Evolutionary conservation across 768 basidiomycete genomes (phyloP).

Genomic region (Russula compacta): DNA sequence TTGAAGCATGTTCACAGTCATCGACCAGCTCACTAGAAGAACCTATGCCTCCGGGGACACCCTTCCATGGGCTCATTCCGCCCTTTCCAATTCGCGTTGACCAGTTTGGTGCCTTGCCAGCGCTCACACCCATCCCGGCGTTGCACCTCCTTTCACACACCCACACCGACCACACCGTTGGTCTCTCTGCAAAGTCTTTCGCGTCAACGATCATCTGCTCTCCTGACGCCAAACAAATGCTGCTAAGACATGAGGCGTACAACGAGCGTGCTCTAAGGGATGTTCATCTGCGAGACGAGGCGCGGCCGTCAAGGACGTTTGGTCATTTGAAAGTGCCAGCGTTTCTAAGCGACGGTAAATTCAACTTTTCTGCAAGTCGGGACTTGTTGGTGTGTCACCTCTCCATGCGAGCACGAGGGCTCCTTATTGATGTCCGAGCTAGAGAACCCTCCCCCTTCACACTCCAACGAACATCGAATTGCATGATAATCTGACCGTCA

Average conservation of each 20-base stretch:
- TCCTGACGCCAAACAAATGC: conserved; percentile 75
- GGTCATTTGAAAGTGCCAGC: conserved; percentile 58
- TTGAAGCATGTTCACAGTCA: too few species aligned
- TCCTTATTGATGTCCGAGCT: neutral
- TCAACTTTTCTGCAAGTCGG: conserved; percentile 43
- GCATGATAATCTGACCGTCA: conserved; percentile 47
- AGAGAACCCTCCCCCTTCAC: conserved; percentile 55
- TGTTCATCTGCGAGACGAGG: conserved; percentile 39
- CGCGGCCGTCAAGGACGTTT: conserved; percentile 43
- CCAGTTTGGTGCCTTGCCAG: conserved; percentile 47
- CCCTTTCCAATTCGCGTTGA: conserved; percentile 85
- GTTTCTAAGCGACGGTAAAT: conserved; percentile 33
- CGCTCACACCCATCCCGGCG: conserved; percentile 31
- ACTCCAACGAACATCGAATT: conserved; percentile 56
- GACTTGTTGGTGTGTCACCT: conserved; percentile 53
- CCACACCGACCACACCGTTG: conserved; percentile 79
- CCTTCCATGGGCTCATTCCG: conserved; percentile 63
- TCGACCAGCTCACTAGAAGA: too few species aligned
- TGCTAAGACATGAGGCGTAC: conserved; percentile 67
- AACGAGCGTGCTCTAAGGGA: conserved; percentile 52
- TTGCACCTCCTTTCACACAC: conserved; percentile 83
- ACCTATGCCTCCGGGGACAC: conserved; percentile 66
- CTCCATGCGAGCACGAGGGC: neutral
- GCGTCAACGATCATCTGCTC: conserved; percentile 69
- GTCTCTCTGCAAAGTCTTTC: conserved; percentile 69